Percentiles rank a stretch among this genome's conserved stretches.
Evolutionary conservation across 192 early-diverging fungal genomes (phyloP).

Genomic region (Entomortierella beljakovae): DNA sequence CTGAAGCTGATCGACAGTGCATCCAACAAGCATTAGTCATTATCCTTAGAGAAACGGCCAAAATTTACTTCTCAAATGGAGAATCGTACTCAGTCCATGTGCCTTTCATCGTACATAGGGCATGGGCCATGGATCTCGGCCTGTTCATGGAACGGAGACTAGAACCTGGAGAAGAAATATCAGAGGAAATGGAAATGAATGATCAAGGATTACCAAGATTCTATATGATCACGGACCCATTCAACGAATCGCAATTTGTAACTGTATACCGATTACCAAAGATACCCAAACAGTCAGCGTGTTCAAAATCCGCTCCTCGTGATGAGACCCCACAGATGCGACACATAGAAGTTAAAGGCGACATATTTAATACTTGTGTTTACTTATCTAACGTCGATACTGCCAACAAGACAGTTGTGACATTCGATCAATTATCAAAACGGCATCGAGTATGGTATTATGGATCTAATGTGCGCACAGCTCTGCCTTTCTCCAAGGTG

Average conservation of each 20-base stretch:
- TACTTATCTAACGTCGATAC: slow-evolving; percentile 17
- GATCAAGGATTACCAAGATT: slow-evolving; percentile 40
- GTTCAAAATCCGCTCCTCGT: slow-evolving; percentile 8
- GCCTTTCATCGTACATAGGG: slow-evolving; percentile 53
- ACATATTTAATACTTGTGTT: slow-evolving; percentile 35
- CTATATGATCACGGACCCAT: slow-evolving; percentile 61
- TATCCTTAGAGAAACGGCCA: slow-evolving; percentile 38
- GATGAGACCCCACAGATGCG: slow-evolving; percentile 27
- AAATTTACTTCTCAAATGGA: slow-evolving; percentile 53
- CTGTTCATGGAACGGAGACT: slow-evolving; percentile 53
- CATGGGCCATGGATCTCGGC: slow-evolving; percentile 62
- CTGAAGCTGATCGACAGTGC: slow-evolving; percentile 14
- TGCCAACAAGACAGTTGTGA: slow-evolving; percentile 12
- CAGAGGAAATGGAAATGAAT: slow-evolving; percentile 1
- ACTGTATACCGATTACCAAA: slow-evolving; percentile 20
- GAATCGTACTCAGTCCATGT: slow-evolving; percentile 46
- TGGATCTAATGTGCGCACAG: slow-evolving; percentile 14
- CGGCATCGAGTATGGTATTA: slow-evolving; percentile 40
- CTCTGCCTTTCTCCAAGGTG: slow-evolving; percentile 8
- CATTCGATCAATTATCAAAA: slow-evolving; percentile 18
- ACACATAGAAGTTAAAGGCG: slow-evolving; percentile 10
- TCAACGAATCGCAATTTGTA: slow-evolving; percentile 57
- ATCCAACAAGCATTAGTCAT: slow-evolving; percentile 48
- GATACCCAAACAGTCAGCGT: background rate
- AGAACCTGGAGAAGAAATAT: slow-evolving; percentile 18